phyloP scores from a whole-genome alignment of 2,329 filamentous ascomycete genomes.

The Monilinia aucupariae region DNA sequence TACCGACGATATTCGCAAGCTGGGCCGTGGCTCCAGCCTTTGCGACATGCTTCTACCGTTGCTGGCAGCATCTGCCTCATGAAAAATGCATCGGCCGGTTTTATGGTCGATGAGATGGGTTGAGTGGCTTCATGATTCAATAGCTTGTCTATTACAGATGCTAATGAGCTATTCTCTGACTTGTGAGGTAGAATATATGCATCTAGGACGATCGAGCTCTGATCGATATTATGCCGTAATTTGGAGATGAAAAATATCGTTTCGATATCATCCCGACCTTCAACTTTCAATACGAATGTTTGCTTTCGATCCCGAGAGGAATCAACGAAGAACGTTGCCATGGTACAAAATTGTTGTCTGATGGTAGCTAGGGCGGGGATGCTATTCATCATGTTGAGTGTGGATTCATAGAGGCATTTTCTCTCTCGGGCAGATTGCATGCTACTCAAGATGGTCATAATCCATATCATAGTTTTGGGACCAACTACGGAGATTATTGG shows the following conservation, averaged over 20 bases:
- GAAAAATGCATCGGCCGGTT: conserved; percentile 3
- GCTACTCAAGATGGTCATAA: not conserved
- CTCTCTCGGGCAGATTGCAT: not conserved
- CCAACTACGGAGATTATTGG: not conserved
- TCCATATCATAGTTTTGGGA: not conserved
- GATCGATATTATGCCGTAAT: conserved; percentile 15
- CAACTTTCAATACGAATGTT: not conserved
- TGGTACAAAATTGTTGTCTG: not conserved
- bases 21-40: conserved; percentile 13
- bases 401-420: not conserved
- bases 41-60: conserved; percentile 17
- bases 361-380: not conserved
- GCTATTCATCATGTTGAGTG: too few species aligned
- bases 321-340: not conserved
- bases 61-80: conserved; percentile 16
- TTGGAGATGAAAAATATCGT: conserved; percentile 8
- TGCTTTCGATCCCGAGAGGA: not conserved
- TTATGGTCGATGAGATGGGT: not conserved
- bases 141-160: not conserved
- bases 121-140: not conserved
- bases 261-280: not conserved
- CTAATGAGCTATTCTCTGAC: not conserved
- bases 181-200: conserved; percentile 11
- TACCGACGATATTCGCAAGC: not conserved
- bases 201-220: conserved; percentile 20